Percentiles rank a stretch among this genome's conserved stretches.
phyloP scores from a whole-genome alignment of 352 stramenopile genomes.

The Phytophthora pinifolia region DNA sequence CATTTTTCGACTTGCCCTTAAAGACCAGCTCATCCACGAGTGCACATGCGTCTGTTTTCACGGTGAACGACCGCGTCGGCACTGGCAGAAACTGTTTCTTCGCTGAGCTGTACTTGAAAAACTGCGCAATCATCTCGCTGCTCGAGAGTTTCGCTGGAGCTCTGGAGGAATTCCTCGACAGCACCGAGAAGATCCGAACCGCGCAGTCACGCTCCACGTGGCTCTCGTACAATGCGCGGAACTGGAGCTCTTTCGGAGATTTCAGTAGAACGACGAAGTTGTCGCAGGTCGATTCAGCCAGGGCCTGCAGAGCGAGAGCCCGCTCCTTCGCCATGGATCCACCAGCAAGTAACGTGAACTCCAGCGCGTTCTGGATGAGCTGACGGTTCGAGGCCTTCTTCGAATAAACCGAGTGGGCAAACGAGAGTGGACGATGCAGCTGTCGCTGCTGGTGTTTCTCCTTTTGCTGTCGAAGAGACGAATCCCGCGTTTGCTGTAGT shows the following conservation, averaged over 20 bases:
- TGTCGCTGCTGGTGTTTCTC: constrained; percentile 21
- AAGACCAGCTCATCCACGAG: constrained; percentile 57
- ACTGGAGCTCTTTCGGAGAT: constrained; percentile 70
- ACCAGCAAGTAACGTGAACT: constrained; percentile 73
- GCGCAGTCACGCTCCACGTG: constrained; percentile 47
- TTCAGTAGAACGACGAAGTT: constrained; percentile 83
- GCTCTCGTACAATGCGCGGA: constrained; percentile 72
- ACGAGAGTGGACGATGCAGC: constrained; percentile 11
- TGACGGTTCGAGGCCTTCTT: constrained; percentile 66
- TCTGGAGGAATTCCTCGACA: constrained; percentile 29
- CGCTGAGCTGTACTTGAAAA: constrained; percentile 85
- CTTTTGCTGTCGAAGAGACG: constrained; percentile 37
- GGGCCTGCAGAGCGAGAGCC: constrained; percentile 35
- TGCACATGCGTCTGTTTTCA: constrained; percentile 73
- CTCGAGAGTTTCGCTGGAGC: constrained; percentile 25
- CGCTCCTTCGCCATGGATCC: constrained; percentile 64
- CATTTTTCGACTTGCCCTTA: constrained; percentile 38
- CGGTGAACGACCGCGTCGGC: constrained; percentile 66
- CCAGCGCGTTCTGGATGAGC: constrained; percentile 79
- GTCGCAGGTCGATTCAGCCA: constrained; percentile 48
- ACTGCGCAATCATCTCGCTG: constrained; percentile 53
- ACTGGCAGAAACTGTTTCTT: constrained; percentile 79
- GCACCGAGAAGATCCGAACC: constrained; percentile 42
- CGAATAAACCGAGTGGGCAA: constrained; percentile 13
- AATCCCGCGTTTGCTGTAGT: constrained; percentile 48